Conservation (phyloP, 2,329 filamentous ascomycete species). For the Endoconidiophora laricicola region DNA sequence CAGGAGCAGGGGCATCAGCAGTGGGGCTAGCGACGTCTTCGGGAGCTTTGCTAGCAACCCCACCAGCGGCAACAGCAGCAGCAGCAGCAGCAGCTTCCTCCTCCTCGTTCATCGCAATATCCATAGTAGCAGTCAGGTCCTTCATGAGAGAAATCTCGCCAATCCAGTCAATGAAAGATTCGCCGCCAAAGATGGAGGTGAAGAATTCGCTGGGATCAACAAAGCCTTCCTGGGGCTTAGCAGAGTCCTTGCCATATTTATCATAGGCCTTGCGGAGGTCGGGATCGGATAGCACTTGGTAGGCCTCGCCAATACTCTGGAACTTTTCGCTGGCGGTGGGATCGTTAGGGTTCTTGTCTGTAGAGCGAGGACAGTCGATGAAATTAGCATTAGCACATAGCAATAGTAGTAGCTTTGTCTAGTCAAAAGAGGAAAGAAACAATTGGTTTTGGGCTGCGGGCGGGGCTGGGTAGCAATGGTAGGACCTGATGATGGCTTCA, state of each 20-base stretch:
- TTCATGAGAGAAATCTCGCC: conserved; percentile 98
- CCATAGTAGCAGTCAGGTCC: conserved; percentile 94
- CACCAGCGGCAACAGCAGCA: conserved; percentile 28
- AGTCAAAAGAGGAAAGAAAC: no score
- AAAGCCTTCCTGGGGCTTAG: conserved; percentile 80
- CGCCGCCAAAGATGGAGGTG: conserved; percentile 92
- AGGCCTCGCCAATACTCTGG: conserved; percentile 64
- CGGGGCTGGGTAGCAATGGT: background rate
- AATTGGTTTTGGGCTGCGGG: background rate
- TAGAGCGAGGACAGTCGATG: conserved; percentile 8
- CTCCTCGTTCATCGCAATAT: conserved; percentile 75
- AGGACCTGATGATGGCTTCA: no score
- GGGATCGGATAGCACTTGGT: conserved; percentile 70
- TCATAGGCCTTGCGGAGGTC: conserved; percentile 86
- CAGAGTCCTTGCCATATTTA: conserved; percentile 90
- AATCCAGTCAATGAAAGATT: conserved; percentile 91
- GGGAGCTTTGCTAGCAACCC: conserved; percentile 31
- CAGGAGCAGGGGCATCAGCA: conserved; percentile 17
- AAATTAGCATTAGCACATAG: conserved; percentile 1
- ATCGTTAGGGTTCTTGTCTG: conserved; percentile 96
- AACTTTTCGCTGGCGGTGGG: conserved; percentile 88
- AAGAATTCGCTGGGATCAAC: conserved; percentile 97
- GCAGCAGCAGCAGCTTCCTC: conserved; percentile 49
- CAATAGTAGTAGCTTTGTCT: background rate
- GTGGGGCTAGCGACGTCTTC: conserved; percentile 17